phyloP scores from a whole-genome alignment of 192 early-diverging fungal species.

The Gigaspora rosea region DNA sequence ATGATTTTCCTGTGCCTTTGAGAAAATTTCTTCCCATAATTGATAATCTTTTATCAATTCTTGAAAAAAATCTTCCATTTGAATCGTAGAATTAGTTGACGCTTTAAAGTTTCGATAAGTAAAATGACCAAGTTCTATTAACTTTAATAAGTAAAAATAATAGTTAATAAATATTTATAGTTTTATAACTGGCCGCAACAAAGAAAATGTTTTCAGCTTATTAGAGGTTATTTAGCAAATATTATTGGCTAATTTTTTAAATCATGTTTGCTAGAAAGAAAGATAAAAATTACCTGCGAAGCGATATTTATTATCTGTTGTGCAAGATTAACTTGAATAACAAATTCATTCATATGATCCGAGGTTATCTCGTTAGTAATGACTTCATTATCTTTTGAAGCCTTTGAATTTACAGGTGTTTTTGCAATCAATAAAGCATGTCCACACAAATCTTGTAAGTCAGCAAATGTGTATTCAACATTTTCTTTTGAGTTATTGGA shows the following conservation, averaged over 20 bases:
- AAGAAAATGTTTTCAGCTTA: no score
- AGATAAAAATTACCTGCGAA: neutral
- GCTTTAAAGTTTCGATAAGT: slow-evolving; percentile 29
- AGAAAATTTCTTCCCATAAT: slow-evolving; percentile 17
- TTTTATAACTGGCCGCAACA: no score
- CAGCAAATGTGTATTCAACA: slow-evolving; percentile 21
- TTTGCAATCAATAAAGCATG: slow-evolving; percentile 32
- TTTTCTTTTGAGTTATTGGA: neutral
- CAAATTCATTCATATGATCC: slow-evolving; percentile 20
- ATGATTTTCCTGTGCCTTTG: slow-evolving; percentile 15
- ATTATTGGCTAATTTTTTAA: no score
- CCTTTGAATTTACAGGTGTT: neutral
- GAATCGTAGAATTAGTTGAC: neutral
- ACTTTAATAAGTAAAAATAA: neutral
- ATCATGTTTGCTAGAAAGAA: no score
- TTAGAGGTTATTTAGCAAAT: no score
- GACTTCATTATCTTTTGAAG: neutral
- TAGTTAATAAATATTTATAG: no score
- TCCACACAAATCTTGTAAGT: slow-evolving; percentile 33
- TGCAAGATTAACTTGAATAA: slow-evolving; percentile 29
- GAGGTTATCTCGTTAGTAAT: neutral
- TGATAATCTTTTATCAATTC: slow-evolving; percentile 14
- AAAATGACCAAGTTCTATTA: slow-evolving; percentile 36
- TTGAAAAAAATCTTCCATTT: slow-evolving; percentile 11
- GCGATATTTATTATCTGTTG: slow-evolving; percentile 27